These are phyloP conservation scores for Guadua angustifolia DNA, from an alignment of 176 grass and related monocot species.

Conservation along the genomic window DNA sequence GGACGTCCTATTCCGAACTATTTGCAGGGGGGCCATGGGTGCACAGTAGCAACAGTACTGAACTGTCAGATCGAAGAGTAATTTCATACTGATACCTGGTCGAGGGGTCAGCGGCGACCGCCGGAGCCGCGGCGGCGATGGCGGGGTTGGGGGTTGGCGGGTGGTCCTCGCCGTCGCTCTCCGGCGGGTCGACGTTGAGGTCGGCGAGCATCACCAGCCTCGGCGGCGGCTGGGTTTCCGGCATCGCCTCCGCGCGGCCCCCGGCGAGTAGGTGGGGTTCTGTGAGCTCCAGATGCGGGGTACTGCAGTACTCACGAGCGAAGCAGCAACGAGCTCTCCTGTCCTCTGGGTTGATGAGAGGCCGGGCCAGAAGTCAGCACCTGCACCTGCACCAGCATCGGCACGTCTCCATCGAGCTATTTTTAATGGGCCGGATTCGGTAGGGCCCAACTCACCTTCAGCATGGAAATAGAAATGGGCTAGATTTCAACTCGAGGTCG, in stretches of 20 bases:
- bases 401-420: no score
- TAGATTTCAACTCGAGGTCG: no score
- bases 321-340: no score
- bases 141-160: slow-evolving; percentile 51
- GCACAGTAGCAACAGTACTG: background rate
- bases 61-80: slow-evolving; percentile 28
- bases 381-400: no score
- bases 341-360: no score
- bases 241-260: slow-evolving; percentile 31
- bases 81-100: slow-evolving; percentile 42
- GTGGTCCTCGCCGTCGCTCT: slow-evolving; percentile 83
- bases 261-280: slow-evolving; percentile 13
- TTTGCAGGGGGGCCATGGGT: background rate
- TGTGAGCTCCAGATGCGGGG: slow-evolving; percentile 23
- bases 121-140: slow-evolving; percentile 28
- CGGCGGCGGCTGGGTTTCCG: slow-evolving; percentile 40
- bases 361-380: no score
- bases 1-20: slow-evolving; percentile 19
- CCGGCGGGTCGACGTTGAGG: slow-evolving; percentile 78
- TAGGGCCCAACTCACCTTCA: no score
- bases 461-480: no score
- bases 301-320: background rate
- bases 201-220: slow-evolving; percentile 73
- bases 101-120: slow-evolving; percentile 35
- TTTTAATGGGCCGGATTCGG: no score